Percentiles rank a stretch among this genome's conserved stretches.
phyloP scores from a whole-genome alignment of 2,329 filamentous ascomycete species.

The Penicillium sp. region DNA sequence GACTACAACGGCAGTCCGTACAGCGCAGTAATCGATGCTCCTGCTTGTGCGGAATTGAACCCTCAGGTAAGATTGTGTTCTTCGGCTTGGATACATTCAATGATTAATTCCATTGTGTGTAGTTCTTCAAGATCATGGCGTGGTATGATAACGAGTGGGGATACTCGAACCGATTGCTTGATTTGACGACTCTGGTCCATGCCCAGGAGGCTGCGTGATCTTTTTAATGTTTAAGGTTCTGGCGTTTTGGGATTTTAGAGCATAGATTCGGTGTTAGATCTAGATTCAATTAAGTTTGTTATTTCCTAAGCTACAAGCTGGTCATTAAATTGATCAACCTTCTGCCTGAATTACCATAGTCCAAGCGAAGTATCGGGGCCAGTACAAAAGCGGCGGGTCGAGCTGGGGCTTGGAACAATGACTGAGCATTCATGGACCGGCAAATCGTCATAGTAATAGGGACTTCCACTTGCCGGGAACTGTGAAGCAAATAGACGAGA shows the following conservation, averaged over 20 bases:
- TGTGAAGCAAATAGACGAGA: slow-evolving; percentile 21
- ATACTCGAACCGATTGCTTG: slow-evolving; percentile 84
- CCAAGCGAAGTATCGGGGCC: slow-evolving; percentile 25
- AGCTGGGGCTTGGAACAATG: slow-evolving; percentile 7
- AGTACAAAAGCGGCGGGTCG: slow-evolving; percentile 20
- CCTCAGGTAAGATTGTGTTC: slow-evolving; percentile 19
- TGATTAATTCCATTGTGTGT: slow-evolving; percentile 50
- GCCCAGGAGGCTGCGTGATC: slow-evolving; percentile 19
- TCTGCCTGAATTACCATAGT: slow-evolving; percentile 26
- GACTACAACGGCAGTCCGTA: slow-evolving; percentile 82
- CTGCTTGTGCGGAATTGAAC: slow-evolving; percentile 90
- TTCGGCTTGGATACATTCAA: background rate
- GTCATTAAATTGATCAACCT: too few species aligned
- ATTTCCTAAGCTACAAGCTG: background rate
- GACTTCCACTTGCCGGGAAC: slow-evolving; percentile 33
- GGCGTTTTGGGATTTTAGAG: slow-evolving; percentile 4
- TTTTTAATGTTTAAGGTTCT: background rate
- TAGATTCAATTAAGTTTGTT: background rate
- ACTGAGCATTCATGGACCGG: slow-evolving; percentile 1
- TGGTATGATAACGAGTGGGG: slow-evolving; percentile 99
- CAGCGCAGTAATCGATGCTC: slow-evolving; percentile 93
- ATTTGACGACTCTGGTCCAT: slow-evolving; percentile 53
- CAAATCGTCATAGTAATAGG: slow-evolving; percentile 31
- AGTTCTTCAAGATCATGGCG: slow-evolving; percentile 91
- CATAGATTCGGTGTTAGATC: background rate